Conservation (phyloP, 257 asterid genomes). For the Solanum virginianum region DNA sequence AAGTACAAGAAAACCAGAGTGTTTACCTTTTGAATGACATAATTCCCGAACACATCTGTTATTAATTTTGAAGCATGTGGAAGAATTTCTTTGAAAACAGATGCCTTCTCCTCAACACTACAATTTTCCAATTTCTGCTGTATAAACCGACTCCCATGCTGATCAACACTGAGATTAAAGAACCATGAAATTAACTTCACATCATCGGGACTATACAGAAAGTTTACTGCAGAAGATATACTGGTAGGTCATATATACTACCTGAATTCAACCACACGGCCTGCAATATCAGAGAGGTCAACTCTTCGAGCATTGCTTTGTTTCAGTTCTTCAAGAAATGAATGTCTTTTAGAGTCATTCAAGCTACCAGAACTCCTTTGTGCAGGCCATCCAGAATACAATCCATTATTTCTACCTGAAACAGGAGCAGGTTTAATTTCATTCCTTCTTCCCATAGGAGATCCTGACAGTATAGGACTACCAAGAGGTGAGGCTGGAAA, state of each 20-base stretch:
- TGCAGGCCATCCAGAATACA: conserved; percentile 55
- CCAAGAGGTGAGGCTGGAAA: conserved; percentile 57
- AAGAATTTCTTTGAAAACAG: conserved; percentile 60
- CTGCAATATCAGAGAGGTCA: conserved; percentile 60
- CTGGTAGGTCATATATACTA: conserved; percentile 2
- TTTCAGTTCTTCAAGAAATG: conserved; percentile 77
- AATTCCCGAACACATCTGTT: conserved; percentile 85
- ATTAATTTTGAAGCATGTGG: conserved; percentile 72
- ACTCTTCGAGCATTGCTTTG: conserved; percentile 48
- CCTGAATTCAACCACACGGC: conserved; percentile 76
- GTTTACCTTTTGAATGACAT: conserved; percentile 83
- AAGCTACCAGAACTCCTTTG: conserved; percentile 44
- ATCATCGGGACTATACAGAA: neutral
- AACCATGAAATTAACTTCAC: neutral
- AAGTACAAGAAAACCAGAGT: neutral
- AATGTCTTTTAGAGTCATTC: conserved; percentile 39
- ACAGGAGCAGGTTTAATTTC: conserved; percentile 39
- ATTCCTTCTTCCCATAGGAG: conserved; percentile 53
- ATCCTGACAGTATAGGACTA: conserved; percentile 62
- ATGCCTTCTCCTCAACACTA: conserved; percentile 56
- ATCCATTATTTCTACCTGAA: conserved; percentile 36
- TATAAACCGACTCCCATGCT: conserved; percentile 86
- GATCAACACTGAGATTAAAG: conserved; percentile 53
- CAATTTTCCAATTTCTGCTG: conserved; percentile 80
- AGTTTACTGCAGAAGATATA: neutral